These are phyloP conservation scores for Amauroascus verrucosus DNA, from an alignment of 2,329 filamentous ascomycete species.

Conservation along the genomic window DNA sequence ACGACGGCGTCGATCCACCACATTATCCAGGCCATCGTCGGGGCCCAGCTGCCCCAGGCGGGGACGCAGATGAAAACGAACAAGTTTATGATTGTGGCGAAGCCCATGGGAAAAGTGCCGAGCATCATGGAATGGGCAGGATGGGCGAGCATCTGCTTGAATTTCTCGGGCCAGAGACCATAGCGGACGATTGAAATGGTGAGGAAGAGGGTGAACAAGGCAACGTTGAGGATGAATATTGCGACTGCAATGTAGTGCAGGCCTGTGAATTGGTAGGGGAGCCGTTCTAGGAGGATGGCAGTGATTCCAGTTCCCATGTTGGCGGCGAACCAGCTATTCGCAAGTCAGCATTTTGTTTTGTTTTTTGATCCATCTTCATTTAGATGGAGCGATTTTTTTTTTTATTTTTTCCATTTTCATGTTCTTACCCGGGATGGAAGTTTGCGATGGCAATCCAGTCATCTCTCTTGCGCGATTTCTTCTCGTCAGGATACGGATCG, in stretches of 20 bases:
- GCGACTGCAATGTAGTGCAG: slow-evolving; percentile 50
- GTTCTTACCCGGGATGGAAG: slow-evolving; percentile 16
- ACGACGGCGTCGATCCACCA: slow-evolving; percentile 43
- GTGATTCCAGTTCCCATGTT: slow-evolving; percentile 62
- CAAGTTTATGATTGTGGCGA: slow-evolving; percentile 56
- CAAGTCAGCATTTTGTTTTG: background rate
- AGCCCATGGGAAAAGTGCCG: slow-evolving; percentile 54
- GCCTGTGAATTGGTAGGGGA: slow-evolving; percentile 51
- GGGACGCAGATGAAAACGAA: slow-evolving; percentile 48
- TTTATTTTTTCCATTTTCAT: background rate
- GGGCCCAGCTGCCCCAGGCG: slow-evolving; percentile 46
- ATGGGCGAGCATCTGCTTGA: slow-evolving; percentile 53
- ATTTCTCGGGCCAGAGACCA: slow-evolving; percentile 51
- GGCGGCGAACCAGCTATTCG: slow-evolving; percentile 43
- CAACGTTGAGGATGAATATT: slow-evolving; percentile 52
- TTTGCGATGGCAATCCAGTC: slow-evolving; percentile 17
- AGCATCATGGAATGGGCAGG: slow-evolving; percentile 56
- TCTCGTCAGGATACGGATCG: background rate
- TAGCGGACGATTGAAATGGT: slow-evolving; percentile 51
- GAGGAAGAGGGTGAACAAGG: slow-evolving; percentile 48
- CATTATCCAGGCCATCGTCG: slow-evolving; percentile 37
- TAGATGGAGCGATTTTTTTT: too few species aligned
- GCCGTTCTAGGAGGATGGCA: slow-evolving; percentile 50
- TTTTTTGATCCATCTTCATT: too few species aligned
- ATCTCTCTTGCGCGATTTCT: slow-evolving; percentile 8